Conservation (phyloP, 2,329 filamentous ascomycete species). For the Ploettnerulaceae sp. region DNA sequence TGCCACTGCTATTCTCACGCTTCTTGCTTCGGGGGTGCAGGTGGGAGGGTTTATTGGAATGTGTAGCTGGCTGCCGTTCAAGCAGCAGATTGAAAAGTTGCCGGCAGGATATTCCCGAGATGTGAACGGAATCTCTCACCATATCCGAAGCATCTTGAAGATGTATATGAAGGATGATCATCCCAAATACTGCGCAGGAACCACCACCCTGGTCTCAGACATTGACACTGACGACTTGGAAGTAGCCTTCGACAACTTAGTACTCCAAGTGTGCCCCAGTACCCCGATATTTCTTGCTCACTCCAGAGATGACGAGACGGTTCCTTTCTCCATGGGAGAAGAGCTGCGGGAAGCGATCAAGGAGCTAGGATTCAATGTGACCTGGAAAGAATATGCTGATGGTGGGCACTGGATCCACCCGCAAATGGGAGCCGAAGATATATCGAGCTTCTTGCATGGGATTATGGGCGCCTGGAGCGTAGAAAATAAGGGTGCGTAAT, state of each 20-base stretch:
- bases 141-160: constrained; percentile 2
- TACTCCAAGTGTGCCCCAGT: too few species aligned
- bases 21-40: constrained; percentile 32
- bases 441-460: too few species aligned
- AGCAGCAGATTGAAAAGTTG: constrained; percentile 3
- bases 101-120: background rate
- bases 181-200: too few species aligned
- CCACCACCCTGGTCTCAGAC: too few species aligned
- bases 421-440: constrained; percentile 41
- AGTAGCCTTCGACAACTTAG: background rate
- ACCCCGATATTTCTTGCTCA: constrained; percentile 34
- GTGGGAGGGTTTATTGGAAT: constrained; percentile 38
- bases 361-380: constrained; percentile 37
- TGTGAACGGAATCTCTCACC: background rate
- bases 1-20: constrained; percentile 37
- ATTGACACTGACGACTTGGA: too few species aligned
- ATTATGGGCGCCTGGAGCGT: too few species aligned
- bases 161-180: too few species aligned
- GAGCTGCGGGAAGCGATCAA: constrained; percentile 35
- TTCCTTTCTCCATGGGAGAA: constrained; percentile 37
- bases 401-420: constrained; percentile 44
- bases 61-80: constrained; percentile 35
- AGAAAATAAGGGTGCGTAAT: too few species aligned
- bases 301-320: constrained; percentile 40
- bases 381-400: constrained; percentile 39